Conservation (phyloP, 345 rosid genomes). For the Laguncularia racemosa region DNA sequence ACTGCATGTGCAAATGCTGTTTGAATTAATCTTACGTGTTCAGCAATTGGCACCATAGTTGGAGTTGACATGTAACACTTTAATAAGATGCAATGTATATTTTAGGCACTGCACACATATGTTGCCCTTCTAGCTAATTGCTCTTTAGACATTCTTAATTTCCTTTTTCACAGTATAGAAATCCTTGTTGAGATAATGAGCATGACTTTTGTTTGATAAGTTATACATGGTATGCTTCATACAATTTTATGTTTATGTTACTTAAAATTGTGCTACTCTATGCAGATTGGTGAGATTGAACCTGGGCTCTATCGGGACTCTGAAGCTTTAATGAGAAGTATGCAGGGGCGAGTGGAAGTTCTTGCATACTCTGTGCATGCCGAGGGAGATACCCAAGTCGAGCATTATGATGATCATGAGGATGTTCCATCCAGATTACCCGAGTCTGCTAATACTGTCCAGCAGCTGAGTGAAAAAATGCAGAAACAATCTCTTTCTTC, state of each 20-base stretch:
- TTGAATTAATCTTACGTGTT: too few relatives aligned
- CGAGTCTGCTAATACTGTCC: conserved; percentile 24
- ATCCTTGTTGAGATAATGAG: neutral
- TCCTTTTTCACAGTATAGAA: neutral
- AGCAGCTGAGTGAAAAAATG: conserved; percentile 43
- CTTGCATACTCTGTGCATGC: conserved; percentile 84
- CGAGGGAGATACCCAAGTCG: conserved; percentile 81
- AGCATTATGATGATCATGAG: conserved; percentile 66
- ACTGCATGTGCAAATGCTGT: too few relatives aligned
- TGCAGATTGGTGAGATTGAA: conserved; percentile 78
- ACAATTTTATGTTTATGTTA: too few relatives aligned
- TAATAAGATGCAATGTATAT: too few relatives aligned
- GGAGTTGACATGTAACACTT: too few relatives aligned
- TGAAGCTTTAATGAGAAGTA: conserved; percentile 64
- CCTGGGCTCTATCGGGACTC: conserved; percentile 80
- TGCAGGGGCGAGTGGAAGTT: conserved; percentile 85
- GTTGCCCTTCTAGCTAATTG: neutral
- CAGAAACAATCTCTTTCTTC: conserved; percentile 45
- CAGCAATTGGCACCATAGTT: too few relatives aligned
- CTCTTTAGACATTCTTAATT: neutral
- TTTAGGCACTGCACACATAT: too few relatives aligned
- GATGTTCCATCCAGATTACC: conserved; percentile 31
- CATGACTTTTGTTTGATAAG: too few relatives aligned
- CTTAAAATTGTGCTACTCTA: conserved; percentile 1
- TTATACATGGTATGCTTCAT: neutral